Evolutionary conservation across 495 filamentous ascomycete species (phyloP).

Genomic region (Penicillium goetzii): DNA sequence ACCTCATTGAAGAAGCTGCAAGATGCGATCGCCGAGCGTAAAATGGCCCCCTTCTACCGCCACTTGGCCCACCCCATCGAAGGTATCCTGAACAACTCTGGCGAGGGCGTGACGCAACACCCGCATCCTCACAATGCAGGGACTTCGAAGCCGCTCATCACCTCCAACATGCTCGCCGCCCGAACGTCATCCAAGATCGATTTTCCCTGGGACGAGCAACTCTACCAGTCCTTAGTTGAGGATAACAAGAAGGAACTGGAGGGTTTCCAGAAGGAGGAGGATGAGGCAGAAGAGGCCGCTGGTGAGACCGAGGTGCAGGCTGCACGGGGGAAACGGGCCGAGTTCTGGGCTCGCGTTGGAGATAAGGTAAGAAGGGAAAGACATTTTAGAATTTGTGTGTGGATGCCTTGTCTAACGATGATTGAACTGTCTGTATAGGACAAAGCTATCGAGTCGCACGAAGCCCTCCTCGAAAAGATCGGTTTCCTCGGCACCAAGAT

Average conservation of each 20-base stretch:
- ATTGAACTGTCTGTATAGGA: conserved; percentile 59
- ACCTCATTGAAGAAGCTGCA: conserved; percentile 80
- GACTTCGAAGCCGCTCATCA: conserved; percentile 57
- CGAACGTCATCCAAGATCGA: conserved; percentile 63
- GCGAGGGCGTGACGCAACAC: conserved; percentile 68
- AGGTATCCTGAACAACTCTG: conserved; percentile 79
- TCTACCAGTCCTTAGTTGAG: conserved; percentile 82
- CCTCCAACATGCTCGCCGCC: conserved; percentile 71
- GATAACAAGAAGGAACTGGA: conserved; percentile 93
- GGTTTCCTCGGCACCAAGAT: conserved; percentile 94
- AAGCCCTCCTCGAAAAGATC: conserved; percentile 91
- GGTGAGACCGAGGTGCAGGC: conserved; percentile 94
- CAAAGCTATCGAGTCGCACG: conserved; percentile 87
- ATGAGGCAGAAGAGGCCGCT: conserved; percentile 90
- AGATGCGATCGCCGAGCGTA: conserved; percentile 88
- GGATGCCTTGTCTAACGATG: background rate
- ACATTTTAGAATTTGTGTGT: background rate
- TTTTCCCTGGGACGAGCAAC: conserved; percentile 85
- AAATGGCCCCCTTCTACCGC: conserved; percentile 96
- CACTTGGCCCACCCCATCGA: conserved; percentile 93
- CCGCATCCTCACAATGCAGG: conserved; percentile 56
- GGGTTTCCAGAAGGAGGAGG: conserved; percentile 91
- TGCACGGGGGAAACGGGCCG: conserved; percentile 89
- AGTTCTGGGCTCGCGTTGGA: conserved; percentile 90
- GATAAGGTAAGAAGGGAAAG: conserved; percentile 75